Evolutionary conservation across 2,329 filamentous ascomycete species (phyloP).

Genomic region (Aspergillus candidus): DNA sequence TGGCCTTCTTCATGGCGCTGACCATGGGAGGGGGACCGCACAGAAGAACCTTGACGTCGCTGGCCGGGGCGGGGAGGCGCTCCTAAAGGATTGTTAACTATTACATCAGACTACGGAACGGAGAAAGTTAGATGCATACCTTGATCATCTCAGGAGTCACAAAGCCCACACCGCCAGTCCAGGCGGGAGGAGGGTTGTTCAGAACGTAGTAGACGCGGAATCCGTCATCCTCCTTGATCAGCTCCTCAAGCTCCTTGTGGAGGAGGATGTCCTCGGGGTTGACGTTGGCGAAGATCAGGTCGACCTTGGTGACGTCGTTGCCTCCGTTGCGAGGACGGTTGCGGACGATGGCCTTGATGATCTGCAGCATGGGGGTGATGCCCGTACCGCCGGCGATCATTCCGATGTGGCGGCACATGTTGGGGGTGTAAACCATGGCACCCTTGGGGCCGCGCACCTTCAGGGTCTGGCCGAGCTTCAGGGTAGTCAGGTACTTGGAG

Average conservation of each 20-base stretch:
- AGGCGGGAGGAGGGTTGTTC: conserved; percentile 88
- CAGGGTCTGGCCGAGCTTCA: conserved; percentile 80
- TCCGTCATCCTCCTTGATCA: conserved; percentile 68
- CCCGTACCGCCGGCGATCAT: conserved; percentile 98
- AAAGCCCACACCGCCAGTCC: conserved; percentile 89
- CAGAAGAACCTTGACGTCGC: conserved; percentile 86
- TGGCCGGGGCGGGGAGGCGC: conserved; percentile 68
- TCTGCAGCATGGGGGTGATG: conserved; percentile 97
- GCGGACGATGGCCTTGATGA: conserved; percentile 82
- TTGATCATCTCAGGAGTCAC: conserved; percentile 95
- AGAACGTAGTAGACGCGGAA: conserved; percentile 93
- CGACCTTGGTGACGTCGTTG: conserved; percentile 81
- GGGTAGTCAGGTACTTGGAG: conserved; percentile 79
- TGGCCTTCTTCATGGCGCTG: conserved; percentile 91
- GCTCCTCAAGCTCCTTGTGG: conserved; percentile 79
- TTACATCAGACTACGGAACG: background rate
- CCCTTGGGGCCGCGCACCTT: conserved; percentile 92
- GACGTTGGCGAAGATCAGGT: conserved; percentile 96
- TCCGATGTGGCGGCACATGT: conserved; percentile 92
- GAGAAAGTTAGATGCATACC: conserved; percentile 42
- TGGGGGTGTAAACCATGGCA: conserved; percentile 93
- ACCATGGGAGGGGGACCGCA: conserved; percentile 98
- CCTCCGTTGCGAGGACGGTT: conserved; percentile 59
- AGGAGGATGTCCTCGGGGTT: conserved; percentile 87
- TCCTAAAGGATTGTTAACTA: conserved; percentile 24